These are phyloP conservation scores for Thinopyrum elongatum DNA, from an alignment of 176 grass and related monocot species.

Conservation along the genomic window DNA sequence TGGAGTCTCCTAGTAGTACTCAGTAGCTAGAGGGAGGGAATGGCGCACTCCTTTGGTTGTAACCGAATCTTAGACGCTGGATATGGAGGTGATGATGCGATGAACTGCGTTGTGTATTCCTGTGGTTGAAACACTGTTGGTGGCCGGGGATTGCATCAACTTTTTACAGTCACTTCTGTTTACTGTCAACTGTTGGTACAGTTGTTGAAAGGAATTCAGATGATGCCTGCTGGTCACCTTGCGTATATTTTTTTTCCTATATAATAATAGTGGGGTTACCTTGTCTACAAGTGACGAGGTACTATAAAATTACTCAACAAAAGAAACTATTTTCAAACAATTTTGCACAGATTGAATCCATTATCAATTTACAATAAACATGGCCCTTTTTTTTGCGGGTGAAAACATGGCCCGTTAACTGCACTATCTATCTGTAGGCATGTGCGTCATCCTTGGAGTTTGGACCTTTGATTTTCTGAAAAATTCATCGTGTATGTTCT, in stretches of 20 bases:
- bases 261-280: neutral
- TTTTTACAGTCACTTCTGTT: too few relatives aligned
- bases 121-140: slow-evolving; percentile 21
- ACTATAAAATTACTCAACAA: neutral
- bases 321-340: neutral
- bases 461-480: neutral
- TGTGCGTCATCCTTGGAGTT: neutral
- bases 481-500: too few relatives aligned
- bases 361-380: neutral
- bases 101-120: slow-evolving; percentile 25
- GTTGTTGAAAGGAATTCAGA: neutral
- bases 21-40: slow-evolving; percentile 18
- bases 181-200: slow-evolving; percentile 1
- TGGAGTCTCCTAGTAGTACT: slow-evolving; percentile 27
- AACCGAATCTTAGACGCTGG: neutral
- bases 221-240: neutral
- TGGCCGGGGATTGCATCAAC: neutral
- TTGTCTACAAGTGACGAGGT: neutral
- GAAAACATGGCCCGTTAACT: too few relatives aligned
- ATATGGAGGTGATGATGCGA: slow-evolving; percentile 11
- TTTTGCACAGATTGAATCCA: neutral
- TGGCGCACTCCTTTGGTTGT: slow-evolving; percentile 9
- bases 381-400: too few relatives aligned
- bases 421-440: too few relatives aligned
- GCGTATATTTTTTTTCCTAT: neutral